phyloP scores from a whole-genome alignment of 176 grass and related monocot species.

The Avena atlantica region DNA sequence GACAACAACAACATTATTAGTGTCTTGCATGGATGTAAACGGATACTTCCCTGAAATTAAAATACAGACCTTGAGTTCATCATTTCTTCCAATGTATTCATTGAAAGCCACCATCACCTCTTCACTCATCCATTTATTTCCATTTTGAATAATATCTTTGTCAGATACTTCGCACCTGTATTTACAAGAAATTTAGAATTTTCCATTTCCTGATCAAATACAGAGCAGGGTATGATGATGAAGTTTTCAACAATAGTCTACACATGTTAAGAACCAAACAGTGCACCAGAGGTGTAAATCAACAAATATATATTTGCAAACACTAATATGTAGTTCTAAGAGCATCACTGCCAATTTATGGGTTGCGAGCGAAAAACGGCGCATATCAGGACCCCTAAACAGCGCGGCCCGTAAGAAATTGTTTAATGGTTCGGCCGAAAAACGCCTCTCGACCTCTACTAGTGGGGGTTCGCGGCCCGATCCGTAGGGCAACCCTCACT shows the following conservation, averaged over 20 bases:
- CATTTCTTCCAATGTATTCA: neutral
- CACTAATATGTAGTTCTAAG: neutral
- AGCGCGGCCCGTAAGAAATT: too few relatives aligned
- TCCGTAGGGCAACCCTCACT: too few relatives aligned
- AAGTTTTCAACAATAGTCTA: neutral
- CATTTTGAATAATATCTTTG: neutral
- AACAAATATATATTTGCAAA: neutral
- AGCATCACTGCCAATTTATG: neutral
- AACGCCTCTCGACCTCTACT: too few relatives aligned
- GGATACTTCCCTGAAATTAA: neutral
- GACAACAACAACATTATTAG: neutral
- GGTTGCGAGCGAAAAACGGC: neutral
- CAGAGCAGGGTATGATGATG: neutral
- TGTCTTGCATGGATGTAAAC: neutral
- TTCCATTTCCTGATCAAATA: neutral
- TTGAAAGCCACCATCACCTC: slow-evolving; percentile 5
- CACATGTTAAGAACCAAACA: neutral
- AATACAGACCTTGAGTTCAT: neutral
- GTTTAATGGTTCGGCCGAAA: too few relatives aligned
- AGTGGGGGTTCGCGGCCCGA: too few relatives aligned
- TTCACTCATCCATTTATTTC: neutral
- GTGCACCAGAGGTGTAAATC: neutral
- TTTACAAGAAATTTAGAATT: neutral
- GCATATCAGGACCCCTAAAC: too few relatives aligned
- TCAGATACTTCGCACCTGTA: neutral